Evolutionary conservation across 2,329 filamentous ascomycete species (phyloP).

Genomic region (Stromatinia cepivora): DNA sequence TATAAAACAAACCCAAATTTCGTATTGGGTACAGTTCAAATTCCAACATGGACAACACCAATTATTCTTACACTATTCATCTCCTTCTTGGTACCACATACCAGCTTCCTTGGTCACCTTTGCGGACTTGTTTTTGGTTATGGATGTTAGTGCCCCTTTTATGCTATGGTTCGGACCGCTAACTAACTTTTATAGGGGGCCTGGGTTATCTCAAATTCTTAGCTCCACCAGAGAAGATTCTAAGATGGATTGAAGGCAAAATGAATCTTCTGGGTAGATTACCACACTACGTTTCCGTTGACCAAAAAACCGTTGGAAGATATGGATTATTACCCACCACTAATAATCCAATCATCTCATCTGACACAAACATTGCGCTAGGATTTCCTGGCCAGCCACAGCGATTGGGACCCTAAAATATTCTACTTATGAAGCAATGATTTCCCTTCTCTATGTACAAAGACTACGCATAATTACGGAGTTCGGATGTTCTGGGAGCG

Average conservation of each 20-base stretch:
- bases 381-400: conserved; percentile 62
- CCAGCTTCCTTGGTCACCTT: conserved; percentile 83
- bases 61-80: conserved; percentile 74
- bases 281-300: conserved; percentile 90
- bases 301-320: conserved; percentile 92
- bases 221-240: conserved; percentile 81
- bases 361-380: conserved; percentile 48
- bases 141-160: conserved; percentile 60
- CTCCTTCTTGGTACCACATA: conserved; percentile 74
- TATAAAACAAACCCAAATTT: conserved; percentile 80
- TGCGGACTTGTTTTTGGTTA: conserved; percentile 85
- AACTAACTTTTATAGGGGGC: conserved; percentile 58
- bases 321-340: conserved; percentile 81
- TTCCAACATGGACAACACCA: conserved; percentile 91
- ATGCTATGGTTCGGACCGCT: not conserved
- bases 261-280: conserved; percentile 80
- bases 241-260: conserved; percentile 86
- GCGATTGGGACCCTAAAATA: conserved; percentile 64
- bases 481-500: conserved; percentile 17
- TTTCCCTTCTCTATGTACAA: conserved; percentile 14
- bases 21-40: conserved; percentile 59
- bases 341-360: conserved; percentile 42
- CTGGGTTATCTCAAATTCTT: conserved; percentile 87
- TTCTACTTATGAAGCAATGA: not conserved
- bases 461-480: conserved; percentile 20